A percentile compares a stretch with the other conserved stretches of the same genome.
These are phyloP conservation scores for Pseudocercospora pini-densiflorae DNA, from an alignment of 2,329 filamentous ascomycete species.

Conservation along the genomic window DNA sequence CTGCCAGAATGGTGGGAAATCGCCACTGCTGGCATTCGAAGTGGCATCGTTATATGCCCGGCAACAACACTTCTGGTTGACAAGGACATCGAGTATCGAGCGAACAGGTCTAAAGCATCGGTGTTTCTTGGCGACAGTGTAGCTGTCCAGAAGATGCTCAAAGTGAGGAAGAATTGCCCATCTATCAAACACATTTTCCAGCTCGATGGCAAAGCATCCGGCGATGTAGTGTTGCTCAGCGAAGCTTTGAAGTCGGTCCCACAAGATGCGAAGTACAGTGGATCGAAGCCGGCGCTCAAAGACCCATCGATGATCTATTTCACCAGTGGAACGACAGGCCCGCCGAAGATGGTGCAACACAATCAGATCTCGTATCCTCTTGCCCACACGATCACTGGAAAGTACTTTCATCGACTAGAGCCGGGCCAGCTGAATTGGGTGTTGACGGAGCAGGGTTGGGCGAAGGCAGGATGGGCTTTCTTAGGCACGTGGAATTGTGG, in stretches of 20 bases:
- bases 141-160: conserved; percentile 42
- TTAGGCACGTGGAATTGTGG: conserved; percentile 48
- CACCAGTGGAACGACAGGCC: conserved; percentile 46
- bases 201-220: conserved; percentile 28
- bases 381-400: conserved; percentile 46
- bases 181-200: conserved; percentile 43
- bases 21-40: conserved; percentile 43
- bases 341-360: conserved; percentile 49
- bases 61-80: conserved; percentile 45
- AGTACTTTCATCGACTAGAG: conserved; percentile 43
- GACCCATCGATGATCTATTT: conserved; percentile 46
- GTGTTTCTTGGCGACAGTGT: conserved; percentile 46
- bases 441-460: conserved; percentile 49
- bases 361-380: conserved; percentile 48
- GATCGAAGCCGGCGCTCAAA: conserved; percentile 34
- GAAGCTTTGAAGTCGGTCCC: conserved; percentile 35
- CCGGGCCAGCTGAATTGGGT: conserved; percentile 47
- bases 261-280: conserved; percentile 29
- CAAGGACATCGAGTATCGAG: conserved; percentile 47
- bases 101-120: conserved; percentile 40
- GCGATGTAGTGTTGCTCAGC: conserved; percentile 36
- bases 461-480: conserved; percentile 49
- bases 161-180: conserved; percentile 39
- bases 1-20: conserved; percentile 49
- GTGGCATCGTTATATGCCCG: conserved; percentile 45